Conservation (phyloP, 768 basidiomycete genomes). For the Mycena kentingensis region DNA sequence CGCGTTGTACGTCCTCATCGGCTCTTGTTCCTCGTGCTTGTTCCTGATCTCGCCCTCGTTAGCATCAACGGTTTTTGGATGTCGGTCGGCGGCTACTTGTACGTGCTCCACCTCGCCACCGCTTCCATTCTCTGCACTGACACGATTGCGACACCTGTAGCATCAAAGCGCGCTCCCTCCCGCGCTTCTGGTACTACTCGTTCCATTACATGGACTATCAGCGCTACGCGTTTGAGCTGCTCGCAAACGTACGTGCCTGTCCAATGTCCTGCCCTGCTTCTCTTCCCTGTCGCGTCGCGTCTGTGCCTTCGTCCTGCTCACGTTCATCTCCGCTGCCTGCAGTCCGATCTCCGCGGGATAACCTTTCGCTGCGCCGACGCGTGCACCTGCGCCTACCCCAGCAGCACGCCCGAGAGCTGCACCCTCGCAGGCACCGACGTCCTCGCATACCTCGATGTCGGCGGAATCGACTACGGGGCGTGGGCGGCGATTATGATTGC, state of each 20-base stretch:
- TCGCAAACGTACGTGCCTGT: conserved; percentile 34
- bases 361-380: conserved; percentile 43
- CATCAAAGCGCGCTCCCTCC: conserved; percentile 54
- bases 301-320: conserved; percentile 24
- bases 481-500: conserved; percentile 48
- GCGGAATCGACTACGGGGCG: conserved; percentile 42
- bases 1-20: conserved; percentile 36
- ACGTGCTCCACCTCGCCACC: too few relatives aligned
- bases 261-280: not conserved
- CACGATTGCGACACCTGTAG: conserved; percentile 31
- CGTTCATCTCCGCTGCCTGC: conserved; percentile 22
- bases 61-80: conserved; percentile 60
- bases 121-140: not conserved
- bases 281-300: not conserved
- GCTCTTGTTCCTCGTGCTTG: not conserved
- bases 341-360: conserved; percentile 53
- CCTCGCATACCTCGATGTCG: conserved; percentile 48
- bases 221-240: conserved; percentile 43
- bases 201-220: conserved; percentile 61
- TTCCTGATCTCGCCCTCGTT: not conserved
- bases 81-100: conserved; percentile 53
- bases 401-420: conserved; percentile 45
- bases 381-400: conserved; percentile 54
- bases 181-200: conserved; percentile 60
- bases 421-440: conserved; percentile 55